Evolutionary conservation across 116 monocot species (phyloP).

Genomic region (Zostera marina): DNA sequence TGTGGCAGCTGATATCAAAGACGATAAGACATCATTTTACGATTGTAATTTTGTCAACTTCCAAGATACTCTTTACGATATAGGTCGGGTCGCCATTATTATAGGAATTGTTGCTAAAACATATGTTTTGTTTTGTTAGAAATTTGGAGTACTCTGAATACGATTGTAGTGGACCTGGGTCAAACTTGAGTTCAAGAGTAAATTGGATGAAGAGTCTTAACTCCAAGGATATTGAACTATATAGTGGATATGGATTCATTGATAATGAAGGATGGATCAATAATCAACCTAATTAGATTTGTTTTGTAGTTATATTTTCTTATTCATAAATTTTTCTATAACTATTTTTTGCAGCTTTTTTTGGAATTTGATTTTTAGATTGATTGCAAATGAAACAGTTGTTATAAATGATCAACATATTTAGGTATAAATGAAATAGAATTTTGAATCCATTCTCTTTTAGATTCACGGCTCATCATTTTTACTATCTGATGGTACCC

Average conservation of each 20-base stretch:
- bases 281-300: constrained; percentile 10
- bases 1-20: constrained; percentile 13
- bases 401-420: too few relatives aligned
- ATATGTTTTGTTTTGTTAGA: background rate
- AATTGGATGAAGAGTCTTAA: background rate
- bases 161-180: constrained; percentile 2
- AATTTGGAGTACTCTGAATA: background rate
- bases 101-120: constrained; percentile 1
- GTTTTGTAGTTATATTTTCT: too few relatives aligned
- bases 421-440: too few relatives aligned
- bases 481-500: too few relatives aligned
- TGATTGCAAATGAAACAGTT: too few relatives aligned
- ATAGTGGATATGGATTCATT: background rate
- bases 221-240: background rate
- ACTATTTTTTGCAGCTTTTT: too few relatives aligned
- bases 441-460: too few relatives aligned
- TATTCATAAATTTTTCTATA: too few relatives aligned
- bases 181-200: background rate
- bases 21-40: constrained; percentile 18
- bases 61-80: constrained; percentile 24
- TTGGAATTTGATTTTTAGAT: too few relatives aligned
- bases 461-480: too few relatives aligned
- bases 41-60: constrained; percentile 11
- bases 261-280: constrained; percentile 7
- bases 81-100: constrained; percentile 23